Percentiles rank a stretch among this genome's conserved stretches.
Evolutionary conservation across 192 early-diverging fungal species (phyloP).

Genomic region (Backusella liffmaniae): DNA sequence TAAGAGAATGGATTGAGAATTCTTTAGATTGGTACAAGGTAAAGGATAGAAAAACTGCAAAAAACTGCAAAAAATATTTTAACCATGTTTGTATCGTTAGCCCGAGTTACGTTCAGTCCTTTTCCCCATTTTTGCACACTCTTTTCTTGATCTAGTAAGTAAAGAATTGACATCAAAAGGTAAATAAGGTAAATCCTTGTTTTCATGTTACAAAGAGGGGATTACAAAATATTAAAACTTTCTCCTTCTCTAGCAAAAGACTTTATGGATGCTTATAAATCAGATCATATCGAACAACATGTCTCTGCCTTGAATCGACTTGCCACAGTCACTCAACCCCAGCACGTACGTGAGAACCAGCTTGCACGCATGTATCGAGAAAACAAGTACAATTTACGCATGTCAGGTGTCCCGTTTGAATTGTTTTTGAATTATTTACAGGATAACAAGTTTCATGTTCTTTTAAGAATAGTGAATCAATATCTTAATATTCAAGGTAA

Average conservation of each 20-base stretch:
- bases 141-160: constrained; percentile 82
- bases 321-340: constrained; percentile 61
- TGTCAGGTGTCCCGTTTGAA: constrained; percentile 89
- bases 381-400: constrained; percentile 82
- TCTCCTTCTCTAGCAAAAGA: constrained; percentile 50
- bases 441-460: constrained; percentile 84
- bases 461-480: constrained; percentile 92
- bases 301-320: constrained; percentile 70
- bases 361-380: constrained; percentile 74
- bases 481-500: constrained; percentile 71
- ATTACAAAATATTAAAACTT: not conserved
- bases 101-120: constrained; percentile 81
- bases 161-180: constrained; percentile 54
- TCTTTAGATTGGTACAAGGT: constrained; percentile 95
- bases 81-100: constrained; percentile 34
- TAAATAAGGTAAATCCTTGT: constrained; percentile 20
- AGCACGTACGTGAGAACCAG: constrained; percentile 80
- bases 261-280: constrained; percentile 75
- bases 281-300: constrained; percentile 79
- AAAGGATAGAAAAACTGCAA: not conserved
- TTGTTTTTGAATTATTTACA: constrained; percentile 90
- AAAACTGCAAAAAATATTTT: not conserved
- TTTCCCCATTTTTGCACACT: constrained; percentile 91
- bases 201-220: no score
- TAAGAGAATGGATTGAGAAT: constrained; percentile 89